Percentiles rank a stretch among this genome's conserved stretches.
Conservation (phyloP, 495 filamentous ascomycete species). For the Letharia columbiana region DNA sequence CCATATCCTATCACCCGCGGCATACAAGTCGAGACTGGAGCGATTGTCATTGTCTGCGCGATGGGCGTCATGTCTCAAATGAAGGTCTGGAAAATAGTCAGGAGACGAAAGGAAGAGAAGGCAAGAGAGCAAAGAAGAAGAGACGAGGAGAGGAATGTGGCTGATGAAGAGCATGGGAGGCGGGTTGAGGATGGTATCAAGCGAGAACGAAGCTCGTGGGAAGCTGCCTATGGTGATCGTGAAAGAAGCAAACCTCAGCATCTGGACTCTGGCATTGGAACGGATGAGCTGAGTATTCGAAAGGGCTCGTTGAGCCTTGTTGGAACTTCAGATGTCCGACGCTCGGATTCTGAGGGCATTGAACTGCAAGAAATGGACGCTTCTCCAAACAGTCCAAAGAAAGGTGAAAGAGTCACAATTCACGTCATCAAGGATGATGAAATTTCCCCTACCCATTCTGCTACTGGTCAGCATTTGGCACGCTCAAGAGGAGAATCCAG, state of each 20-base stretch:
- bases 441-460: background rate
- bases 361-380: constrained; percentile 33
- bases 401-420: constrained; percentile 8
- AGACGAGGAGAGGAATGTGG: constrained; percentile 42
- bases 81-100: constrained; percentile 80
- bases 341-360: constrained; percentile 28
- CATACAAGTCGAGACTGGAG: constrained; percentile 76
- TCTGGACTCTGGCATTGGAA: constrained; percentile 45
- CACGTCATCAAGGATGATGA: constrained; percentile 18
- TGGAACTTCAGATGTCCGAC: constrained; percentile 21
- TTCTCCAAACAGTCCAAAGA: constrained; percentile 1
- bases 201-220: constrained; percentile 68
- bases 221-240: constrained; percentile 55
- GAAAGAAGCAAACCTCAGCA: constrained; percentile 36
- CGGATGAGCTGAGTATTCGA: constrained; percentile 40
- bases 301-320: constrained; percentile 34
- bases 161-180: constrained; percentile 60
- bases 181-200: constrained; percentile 59
- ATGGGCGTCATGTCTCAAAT: constrained; percentile 77
- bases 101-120: constrained; percentile 56
- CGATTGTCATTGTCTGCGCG: constrained; percentile 62
- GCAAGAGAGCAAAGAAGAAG: constrained; percentile 46
- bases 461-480: background rate
- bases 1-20: constrained; percentile 84
- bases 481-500: background rate